Base-by-base conservation (phyloP, 1,139 yeast genomes). In the Torulaspora globosa region DNA sequence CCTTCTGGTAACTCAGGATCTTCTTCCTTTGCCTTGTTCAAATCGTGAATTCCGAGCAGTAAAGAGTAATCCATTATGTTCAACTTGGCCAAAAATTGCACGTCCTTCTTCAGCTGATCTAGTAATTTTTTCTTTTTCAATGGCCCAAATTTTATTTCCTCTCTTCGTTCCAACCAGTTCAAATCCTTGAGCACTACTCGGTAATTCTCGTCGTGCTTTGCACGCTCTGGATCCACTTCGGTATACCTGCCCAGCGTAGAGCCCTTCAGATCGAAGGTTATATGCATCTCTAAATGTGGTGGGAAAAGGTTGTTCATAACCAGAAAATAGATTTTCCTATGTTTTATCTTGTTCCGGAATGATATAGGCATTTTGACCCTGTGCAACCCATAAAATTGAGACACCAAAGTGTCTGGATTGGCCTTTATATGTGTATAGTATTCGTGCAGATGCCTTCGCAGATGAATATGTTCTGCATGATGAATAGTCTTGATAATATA, bases 281-380 rank as follows among this genome's bases (percentile, higher is more conserved):
- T 70, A 63, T 89, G 95, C 50, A 92, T 83, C 54, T 87, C 95
- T 48, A 92, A 75, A 61, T 88, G 90, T 5, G 97, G 96, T 0
- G 99, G 98, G 67, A 94, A 92, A 45, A 94, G 73, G 63, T 94
- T 94, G 70, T 94, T 94, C 98, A 94, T 94, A 36, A 94, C 97
- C 46, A 94, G 75, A 58, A 94, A 92, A 67, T 94, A 96, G 35
- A 92, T 88, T 63, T 88, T 90, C 50, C 94, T 79, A 48, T 75
- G 75, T 36, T 78, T 79, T 14, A 70, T 59, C 30, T 67, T 67
- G 44, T 59, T 60, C 51, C 62, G 58, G 37, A 63, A 63, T 18
- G 83, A 79, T 33, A 85, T 76, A 10, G 92, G 96, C 80, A 92
- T 82, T 63, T 92, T 90, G 41, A 94, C 85, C 46, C 99, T 73